Conservation (phyloP, 1,139 yeast genomes). For the Lodderomyces jiufengensis region DNA sequence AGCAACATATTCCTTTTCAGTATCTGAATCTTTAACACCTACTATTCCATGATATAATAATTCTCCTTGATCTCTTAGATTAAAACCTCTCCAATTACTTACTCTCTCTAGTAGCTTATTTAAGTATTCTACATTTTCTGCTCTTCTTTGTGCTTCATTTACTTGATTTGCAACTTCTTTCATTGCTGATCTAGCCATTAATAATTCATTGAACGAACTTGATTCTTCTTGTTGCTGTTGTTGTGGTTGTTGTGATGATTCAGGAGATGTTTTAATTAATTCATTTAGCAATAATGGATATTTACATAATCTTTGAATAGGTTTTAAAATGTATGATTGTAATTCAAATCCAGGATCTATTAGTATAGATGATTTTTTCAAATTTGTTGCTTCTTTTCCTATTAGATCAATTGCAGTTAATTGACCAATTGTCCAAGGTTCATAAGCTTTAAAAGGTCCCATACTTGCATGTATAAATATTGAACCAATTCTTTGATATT, state of each 20-base stretch:
- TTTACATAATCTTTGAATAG: slow-evolving; percentile 91
- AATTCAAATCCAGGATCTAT: slow-evolving; percentile 87
- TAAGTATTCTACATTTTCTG: slow-evolving; percentile 76
- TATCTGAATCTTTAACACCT: slow-evolving; percentile 70
- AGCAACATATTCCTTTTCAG: slow-evolving; percentile 85
- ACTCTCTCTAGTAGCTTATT: slow-evolving; percentile 71
- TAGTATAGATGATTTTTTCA: slow-evolving; percentile 54
- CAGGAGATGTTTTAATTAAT: slow-evolving; percentile 58
- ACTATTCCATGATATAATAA: slow-evolving; percentile 74
- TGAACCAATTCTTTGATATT: slow-evolving; percentile 83
- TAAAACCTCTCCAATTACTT: slow-evolving; percentile 93
- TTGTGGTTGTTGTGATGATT: slow-evolving; percentile 17
- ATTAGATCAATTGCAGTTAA: slow-evolving; percentile 83
- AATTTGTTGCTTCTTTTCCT: slow-evolving; percentile 54
- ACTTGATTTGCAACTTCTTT: slow-evolving; percentile 73
- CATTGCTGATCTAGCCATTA: slow-evolving; percentile 63
- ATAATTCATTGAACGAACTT: slow-evolving; percentile 63
- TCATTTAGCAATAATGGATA: slow-evolving; percentile 83
- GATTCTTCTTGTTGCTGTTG: slow-evolving; percentile 17
- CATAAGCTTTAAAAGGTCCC: slow-evolving; percentile 82
- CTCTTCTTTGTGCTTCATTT: slow-evolving; percentile 90
- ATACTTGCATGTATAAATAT: slow-evolving; percentile 75
- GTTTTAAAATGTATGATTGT: slow-evolving; percentile 86
- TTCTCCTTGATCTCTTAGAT: slow-evolving; percentile 78
- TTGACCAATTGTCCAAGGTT: slow-evolving; percentile 87